Conservation (phyloP, 495 filamentous ascomycete genomes). For the Xylaria cubensis region DNA sequence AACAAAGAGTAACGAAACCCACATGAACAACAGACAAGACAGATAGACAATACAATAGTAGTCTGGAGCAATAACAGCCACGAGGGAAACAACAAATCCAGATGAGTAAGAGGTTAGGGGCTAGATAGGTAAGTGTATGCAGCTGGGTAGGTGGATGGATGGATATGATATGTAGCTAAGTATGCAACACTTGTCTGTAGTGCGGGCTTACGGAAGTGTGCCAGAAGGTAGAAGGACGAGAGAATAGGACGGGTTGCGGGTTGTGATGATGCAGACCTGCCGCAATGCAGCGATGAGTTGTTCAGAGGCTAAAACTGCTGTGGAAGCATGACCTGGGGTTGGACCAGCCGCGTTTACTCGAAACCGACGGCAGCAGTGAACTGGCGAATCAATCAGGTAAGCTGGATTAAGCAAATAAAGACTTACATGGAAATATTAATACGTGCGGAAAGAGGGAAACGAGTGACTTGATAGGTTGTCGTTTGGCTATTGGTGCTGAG, state of each 20-base stretch:
- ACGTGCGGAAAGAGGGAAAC: not conserved
- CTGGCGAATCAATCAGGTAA: not conserved
- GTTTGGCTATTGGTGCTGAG: not conserved
- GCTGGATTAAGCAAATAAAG: not conserved
- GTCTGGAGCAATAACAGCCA: not conserved
- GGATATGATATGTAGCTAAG: too few species aligned
- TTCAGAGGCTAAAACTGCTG: slow-evolving; percentile 35
- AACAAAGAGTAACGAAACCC: not conserved
- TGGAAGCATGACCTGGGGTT: slow-evolving; percentile 1
- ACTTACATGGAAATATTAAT: slow-evolving; percentile 8
- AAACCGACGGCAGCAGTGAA: not conserved
- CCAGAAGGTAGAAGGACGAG: slow-evolving; percentile 30
- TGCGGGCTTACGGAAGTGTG: slow-evolving; percentile 6
- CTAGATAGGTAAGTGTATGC: not conserved
- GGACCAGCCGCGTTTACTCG: not conserved
- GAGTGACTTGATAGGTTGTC: slow-evolving; percentile 15
- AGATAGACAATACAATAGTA: not conserved
- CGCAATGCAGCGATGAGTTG: slow-evolving; percentile 57
- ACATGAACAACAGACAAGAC: not conserved
- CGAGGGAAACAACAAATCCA: not conserved
- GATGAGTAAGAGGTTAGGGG: not conserved
- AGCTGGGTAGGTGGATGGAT: slow-evolving; percentile 30
- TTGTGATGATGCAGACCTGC: slow-evolving; percentile 45
- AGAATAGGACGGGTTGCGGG: slow-evolving; percentile 44
- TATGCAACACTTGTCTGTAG: slow-evolving; percentile 37